Evolutionary conservation across 2,329 filamentous ascomycete genomes (phyloP).

Genomic region (Fusarium aywerte): DNA sequence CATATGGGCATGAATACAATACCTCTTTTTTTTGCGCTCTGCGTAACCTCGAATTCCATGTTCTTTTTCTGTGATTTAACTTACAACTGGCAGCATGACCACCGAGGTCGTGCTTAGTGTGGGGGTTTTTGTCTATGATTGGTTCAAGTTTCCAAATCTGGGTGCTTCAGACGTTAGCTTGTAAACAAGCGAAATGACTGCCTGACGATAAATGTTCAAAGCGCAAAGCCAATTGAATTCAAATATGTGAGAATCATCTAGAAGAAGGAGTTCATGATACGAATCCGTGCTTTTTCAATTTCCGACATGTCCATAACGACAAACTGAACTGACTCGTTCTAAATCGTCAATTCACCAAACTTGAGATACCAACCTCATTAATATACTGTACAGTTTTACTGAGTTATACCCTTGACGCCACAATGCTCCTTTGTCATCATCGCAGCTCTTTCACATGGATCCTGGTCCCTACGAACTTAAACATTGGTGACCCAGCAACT

Average conservation of each 20-base stretch:
- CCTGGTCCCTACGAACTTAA: neutral
- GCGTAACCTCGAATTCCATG: conserved; percentile 14
- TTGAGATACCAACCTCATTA: neutral
- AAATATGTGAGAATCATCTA: neutral
- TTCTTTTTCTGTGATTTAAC: neutral
- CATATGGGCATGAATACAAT: conserved; percentile 44
- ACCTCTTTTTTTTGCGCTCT: conserved; percentile 38
- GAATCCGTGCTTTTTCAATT: neutral
- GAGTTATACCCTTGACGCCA: conserved; percentile 23
- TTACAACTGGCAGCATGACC: neutral
- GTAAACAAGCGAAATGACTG: conserved; percentile 32
- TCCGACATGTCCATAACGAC: neutral
- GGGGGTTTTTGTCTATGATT: conserved; percentile 12
- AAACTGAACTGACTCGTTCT: neutral
- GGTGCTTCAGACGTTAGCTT: conserved; percentile 3
- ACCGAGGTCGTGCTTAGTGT: conserved; percentile 11
- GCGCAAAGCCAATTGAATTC: neutral
- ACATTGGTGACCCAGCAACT: neutral
- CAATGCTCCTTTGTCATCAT: neutral
- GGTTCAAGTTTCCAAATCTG: conserved; percentile 25
- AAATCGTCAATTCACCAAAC: too few relatives aligned
- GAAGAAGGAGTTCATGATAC: neutral
- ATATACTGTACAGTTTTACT: conserved; percentile 1
- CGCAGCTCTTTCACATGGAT: neutral
- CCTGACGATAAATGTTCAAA: neutral